Evolutionary conservation across 1,284 basidiomycete genomes (phyloP), one percentile per base, ranked within the genome.

Genomic region (Thecaphora thlaspeos): DNA sequence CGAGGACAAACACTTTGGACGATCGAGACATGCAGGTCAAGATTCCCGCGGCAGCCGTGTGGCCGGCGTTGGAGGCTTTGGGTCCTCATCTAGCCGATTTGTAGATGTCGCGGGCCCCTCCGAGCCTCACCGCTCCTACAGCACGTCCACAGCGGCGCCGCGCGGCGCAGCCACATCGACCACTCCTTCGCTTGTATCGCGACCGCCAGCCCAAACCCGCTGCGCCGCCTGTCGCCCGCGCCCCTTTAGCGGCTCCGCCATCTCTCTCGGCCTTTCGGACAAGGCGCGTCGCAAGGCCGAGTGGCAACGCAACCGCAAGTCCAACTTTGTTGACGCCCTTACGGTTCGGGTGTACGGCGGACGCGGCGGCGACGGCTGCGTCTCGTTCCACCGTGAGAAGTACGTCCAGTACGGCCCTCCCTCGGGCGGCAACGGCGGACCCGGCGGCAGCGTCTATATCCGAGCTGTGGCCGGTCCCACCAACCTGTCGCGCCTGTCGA

Each of bases 331-430:
- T 46, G 76, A 78, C 46, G 56, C 66, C 30, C 55, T 76, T 24
- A 40, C 44, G 22, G 41, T 77, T 7, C 57, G 56, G 10, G 46
- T 74, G 38, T 57, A 61, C 2, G 73, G 59, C 10, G 76, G 76
- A 11, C 59, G 63, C 40, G 76, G 76, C 39, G 76, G 76, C 18
- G 76, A 78, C 41, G 76, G 76, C 7, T 76, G 75, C 48, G 71
- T 77, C 1, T 65, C 75, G 0, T 78, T 78, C 40, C 60, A 73
- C 23, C 70, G 75, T 36, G 76, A 71, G 52, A 78, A 78, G 61
- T 75, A 68, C 46, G 68, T 75, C 28, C 46, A 66, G n/a, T 69
- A 68, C 46, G 76, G 76, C 11, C 76, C 76, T 17, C 71, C 76
- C 1, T 75, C 71, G 11, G 76, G 76, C 19, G 74, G 75, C 19